Conservation (phyloP, 2,329 filamentous ascomycete genomes). For the Ceratocystis ficicola region DNA sequence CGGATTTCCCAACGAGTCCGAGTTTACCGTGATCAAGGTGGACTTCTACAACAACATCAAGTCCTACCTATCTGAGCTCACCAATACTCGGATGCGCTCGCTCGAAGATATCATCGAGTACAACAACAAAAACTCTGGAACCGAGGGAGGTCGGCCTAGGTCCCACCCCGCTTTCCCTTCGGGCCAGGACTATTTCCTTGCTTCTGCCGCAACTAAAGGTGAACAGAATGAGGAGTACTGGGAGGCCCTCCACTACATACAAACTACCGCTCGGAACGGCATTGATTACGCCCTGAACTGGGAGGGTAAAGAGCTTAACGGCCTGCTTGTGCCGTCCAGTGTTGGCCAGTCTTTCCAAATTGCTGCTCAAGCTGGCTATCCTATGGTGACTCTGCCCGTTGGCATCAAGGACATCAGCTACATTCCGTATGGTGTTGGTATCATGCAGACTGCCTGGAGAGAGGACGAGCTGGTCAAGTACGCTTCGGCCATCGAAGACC, state of each 20-base stretch:
- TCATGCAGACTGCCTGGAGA: slow-evolving; percentile 49
- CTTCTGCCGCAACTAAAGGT: slow-evolving; percentile 49
- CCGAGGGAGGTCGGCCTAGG: slow-evolving; percentile 51
- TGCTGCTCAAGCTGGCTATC: slow-evolving; percentile 64
- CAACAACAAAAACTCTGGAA: slow-evolving; percentile 51
- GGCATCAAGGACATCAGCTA: slow-evolving; percentile 38
- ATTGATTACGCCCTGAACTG: slow-evolving; percentile 53
- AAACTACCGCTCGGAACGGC: slow-evolving; percentile 48
- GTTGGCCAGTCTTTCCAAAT: slow-evolving; percentile 57
- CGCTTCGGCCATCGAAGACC: slow-evolving; percentile 51
- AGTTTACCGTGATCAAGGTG: slow-evolving; percentile 60
- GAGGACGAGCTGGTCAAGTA: slow-evolving; percentile 47
- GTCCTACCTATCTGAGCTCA: slow-evolving; percentile 49
- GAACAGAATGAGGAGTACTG: slow-evolving; percentile 52
- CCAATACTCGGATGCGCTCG: slow-evolving; percentile 46
- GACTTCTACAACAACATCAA: slow-evolving; percentile 55
- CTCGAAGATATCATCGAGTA: slow-evolving; percentile 55
- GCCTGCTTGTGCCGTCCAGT: slow-evolving; percentile 55
- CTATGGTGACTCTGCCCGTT: slow-evolving; percentile 56
- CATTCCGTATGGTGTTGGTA: slow-evolving; percentile 36
- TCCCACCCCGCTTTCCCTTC: slow-evolving; percentile 51
- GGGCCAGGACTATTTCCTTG: slow-evolving; percentile 60
- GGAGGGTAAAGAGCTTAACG: slow-evolving; percentile 36
- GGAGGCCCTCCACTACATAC: slow-evolving; percentile 52
- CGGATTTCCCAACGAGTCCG: slow-evolving; percentile 57